These are phyloP conservation scores for Neopestalotiopsis sp. DNA, from an alignment of 2,329 filamentous ascomycete genomes.

Conservation along the genomic window DNA sequence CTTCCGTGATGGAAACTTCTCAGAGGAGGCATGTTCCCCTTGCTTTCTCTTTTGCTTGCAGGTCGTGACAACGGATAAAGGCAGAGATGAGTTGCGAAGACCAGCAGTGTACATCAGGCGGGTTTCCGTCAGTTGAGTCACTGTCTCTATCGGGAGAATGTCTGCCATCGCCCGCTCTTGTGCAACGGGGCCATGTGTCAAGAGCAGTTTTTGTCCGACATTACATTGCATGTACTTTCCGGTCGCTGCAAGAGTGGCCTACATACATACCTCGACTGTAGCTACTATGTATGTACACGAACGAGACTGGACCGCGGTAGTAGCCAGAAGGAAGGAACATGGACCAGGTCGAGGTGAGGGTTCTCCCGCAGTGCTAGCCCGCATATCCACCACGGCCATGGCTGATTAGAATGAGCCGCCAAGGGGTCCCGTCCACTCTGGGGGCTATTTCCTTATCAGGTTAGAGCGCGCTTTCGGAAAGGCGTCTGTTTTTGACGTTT, in stretches of 20 bases:
- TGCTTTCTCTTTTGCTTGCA: neutral
- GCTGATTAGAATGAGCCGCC: neutral
- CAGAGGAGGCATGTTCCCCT: neutral
- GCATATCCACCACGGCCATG: neutral
- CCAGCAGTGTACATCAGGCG: neutral
- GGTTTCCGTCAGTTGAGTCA: neutral
- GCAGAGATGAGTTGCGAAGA: neutral
- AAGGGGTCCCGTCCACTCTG: neutral
- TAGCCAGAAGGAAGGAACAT: neutral
- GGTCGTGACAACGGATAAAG: neutral
- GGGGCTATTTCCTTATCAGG: neutral
- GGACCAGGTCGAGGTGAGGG: constrained; percentile 2
- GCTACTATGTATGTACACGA: too few species aligned
- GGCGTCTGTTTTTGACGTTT: neutral
- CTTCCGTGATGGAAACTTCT: neutral
- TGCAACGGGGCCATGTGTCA: constrained; percentile 19
- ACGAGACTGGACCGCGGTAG: neutral
- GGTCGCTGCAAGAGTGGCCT: too few species aligned
- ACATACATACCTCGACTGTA: too few species aligned
- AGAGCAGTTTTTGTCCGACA: constrained; percentile 1
- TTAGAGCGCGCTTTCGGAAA: neutral
- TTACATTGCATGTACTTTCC: neutral
- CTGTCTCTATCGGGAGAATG: constrained; percentile 10
- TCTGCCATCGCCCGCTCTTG: constrained; percentile 16
- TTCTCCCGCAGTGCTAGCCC: neutral